These are phyloP conservation scores for Harringtonia lauricola DNA, from an alignment of 2,329 filamentous ascomycete genomes.

Conservation along the genomic window DNA sequence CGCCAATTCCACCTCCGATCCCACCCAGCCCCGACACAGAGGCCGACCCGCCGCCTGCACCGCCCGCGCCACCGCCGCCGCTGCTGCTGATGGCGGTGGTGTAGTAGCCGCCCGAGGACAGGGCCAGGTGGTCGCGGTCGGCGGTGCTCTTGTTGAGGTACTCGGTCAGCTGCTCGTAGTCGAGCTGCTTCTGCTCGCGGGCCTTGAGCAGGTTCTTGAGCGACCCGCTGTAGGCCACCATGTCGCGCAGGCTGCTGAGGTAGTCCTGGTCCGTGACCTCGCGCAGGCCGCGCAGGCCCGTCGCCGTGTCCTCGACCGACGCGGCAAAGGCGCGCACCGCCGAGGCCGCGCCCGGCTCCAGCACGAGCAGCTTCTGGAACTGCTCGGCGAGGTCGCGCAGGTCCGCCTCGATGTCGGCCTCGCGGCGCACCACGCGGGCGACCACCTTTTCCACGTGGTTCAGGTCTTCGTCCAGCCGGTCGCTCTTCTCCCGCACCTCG, in stretches of 20 bases:
- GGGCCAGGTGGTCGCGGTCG: slow-evolving; percentile 68
- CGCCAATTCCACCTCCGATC: not conserved
- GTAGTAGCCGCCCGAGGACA: slow-evolving; percentile 38
- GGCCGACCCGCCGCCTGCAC: not conserved
- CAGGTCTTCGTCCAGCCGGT: slow-evolving; percentile 91
- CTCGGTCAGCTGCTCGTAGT: slow-evolving; percentile 91
- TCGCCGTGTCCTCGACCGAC: slow-evolving; percentile 72
- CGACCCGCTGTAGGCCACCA: slow-evolving; percentile 87
- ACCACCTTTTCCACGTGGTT: slow-evolving; percentile 94
- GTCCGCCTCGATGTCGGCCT: slow-evolving; percentile 78
- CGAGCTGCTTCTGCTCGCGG: slow-evolving; percentile 93
- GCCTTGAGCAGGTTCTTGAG: slow-evolving; percentile 83
- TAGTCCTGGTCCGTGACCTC: slow-evolving; percentile 95
- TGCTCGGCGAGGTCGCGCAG: slow-evolving; percentile 84
- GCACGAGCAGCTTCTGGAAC: slow-evolving; percentile 82
- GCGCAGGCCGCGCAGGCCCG: slow-evolving; percentile 68
- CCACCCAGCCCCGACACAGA: too few relatives aligned
- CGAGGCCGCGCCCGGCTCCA: slow-evolving; percentile 78
- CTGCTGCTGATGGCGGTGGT: slow-evolving; percentile 15
- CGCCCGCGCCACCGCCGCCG: slow-evolving; percentile 11
- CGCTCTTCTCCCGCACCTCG: slow-evolving; percentile 82
- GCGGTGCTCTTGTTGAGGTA: slow-evolving; percentile 85
- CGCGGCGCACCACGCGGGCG: slow-evolving; percentile 74
- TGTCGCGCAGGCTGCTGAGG: slow-evolving; percentile 81
- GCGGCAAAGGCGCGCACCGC: slow-evolving; percentile 78